Conservation (phyloP, 2,329 filamentous ascomycete species). For the Aureobasidium sp. region DNA sequence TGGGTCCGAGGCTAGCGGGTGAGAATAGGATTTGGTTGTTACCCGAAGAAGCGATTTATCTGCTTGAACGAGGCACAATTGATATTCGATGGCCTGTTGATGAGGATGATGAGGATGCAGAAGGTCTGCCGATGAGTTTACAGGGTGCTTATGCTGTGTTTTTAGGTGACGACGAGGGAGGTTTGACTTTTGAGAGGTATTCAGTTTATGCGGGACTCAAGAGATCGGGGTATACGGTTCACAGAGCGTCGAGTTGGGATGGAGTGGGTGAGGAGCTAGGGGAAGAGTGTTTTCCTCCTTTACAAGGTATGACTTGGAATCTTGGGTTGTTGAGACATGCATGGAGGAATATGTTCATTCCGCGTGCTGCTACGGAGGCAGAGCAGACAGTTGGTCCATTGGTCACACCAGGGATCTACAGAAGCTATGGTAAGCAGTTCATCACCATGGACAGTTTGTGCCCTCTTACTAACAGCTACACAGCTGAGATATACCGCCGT, state of each 20-base stretch:
- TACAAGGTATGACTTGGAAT: slow-evolving; percentile 7
- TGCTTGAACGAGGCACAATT: slow-evolving; percentile 88
- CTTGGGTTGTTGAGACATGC: slow-evolving; percentile 15
- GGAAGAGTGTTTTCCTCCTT: slow-evolving; percentile 30
- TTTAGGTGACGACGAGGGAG: slow-evolving; percentile 73
- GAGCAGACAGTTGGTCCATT: slow-evolving; percentile 47
- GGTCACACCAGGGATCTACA: slow-evolving; percentile 58
- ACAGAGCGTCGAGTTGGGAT: slow-evolving; percentile 67
- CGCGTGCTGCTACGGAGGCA: neutral
- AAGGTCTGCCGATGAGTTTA: slow-evolving; percentile 85
- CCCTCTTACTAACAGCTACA: neutral
- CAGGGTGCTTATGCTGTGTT: slow-evolving; percentile 92
- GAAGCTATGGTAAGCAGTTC: slow-evolving; percentile 50
- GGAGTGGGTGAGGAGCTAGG: slow-evolving; percentile 26
- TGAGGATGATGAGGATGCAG: slow-evolving; percentile 55
- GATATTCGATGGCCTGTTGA: slow-evolving; percentile 83
- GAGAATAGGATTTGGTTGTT: slow-evolving; percentile 73
- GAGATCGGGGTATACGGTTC: slow-evolving; percentile 82
- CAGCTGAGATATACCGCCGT: slow-evolving; percentile 75
- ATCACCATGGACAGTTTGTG: neutral
- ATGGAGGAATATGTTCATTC: slow-evolving; percentile 15
- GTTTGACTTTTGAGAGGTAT: slow-evolving; percentile 78
- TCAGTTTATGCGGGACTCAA: slow-evolving; percentile 90
- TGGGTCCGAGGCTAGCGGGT: slow-evolving; percentile 32
- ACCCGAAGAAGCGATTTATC: slow-evolving; percentile 91